Conservation (phyloP, 2,329 filamentous ascomycete species). For the Cladorrhinum sp. region DNA sequence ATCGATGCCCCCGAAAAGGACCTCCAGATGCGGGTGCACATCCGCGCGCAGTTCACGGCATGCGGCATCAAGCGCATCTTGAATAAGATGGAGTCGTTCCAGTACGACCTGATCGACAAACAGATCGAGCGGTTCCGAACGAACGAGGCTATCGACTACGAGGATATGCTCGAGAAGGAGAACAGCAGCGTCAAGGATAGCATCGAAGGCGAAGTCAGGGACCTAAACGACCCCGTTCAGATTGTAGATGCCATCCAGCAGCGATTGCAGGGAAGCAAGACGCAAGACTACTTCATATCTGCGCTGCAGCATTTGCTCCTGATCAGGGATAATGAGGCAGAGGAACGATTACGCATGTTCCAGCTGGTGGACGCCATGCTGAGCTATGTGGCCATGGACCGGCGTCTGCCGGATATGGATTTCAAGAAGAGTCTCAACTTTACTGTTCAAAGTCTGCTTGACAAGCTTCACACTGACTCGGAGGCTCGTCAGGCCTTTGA, state of each 20-base stretch:
- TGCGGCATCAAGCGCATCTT: conserved; percentile 93
- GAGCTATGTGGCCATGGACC: conserved; percentile 97
- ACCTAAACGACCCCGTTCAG: conserved; percentile 87
- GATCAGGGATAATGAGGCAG: conserved; percentile 85
- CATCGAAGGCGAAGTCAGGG: conserved; percentile 80
- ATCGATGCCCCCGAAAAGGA: conserved; percentile 88
- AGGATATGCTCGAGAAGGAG: conserved; percentile 91
- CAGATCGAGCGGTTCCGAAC: conserved; percentile 90
- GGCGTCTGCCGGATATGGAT: conserved; percentile 92
- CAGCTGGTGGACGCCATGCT: conserved; percentile 98
- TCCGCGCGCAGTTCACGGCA: conserved; percentile 91
- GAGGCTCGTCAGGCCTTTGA: conserved; percentile 90
- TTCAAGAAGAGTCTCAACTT: conserved; percentile 97
- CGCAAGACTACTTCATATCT: conserved; percentile 93
- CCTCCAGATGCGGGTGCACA: conserved; percentile 86
- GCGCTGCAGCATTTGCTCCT: conserved; percentile 92
- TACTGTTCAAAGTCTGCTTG: conserved; percentile 89
- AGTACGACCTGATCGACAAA: conserved; percentile 98
- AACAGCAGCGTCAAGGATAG: conserved; percentile 87
- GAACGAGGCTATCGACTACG: conserved; percentile 97
- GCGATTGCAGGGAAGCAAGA: conserved; percentile 76
- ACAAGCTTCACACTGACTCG: conserved; percentile 94
- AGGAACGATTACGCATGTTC: conserved; percentile 92
- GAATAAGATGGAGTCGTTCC: conserved; percentile 96
- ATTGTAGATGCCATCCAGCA: conserved; percentile 91